phyloP scores from a whole-genome alignment of 2,329 filamentous ascomycete species.

The Chaetomium sp. region DNA sequence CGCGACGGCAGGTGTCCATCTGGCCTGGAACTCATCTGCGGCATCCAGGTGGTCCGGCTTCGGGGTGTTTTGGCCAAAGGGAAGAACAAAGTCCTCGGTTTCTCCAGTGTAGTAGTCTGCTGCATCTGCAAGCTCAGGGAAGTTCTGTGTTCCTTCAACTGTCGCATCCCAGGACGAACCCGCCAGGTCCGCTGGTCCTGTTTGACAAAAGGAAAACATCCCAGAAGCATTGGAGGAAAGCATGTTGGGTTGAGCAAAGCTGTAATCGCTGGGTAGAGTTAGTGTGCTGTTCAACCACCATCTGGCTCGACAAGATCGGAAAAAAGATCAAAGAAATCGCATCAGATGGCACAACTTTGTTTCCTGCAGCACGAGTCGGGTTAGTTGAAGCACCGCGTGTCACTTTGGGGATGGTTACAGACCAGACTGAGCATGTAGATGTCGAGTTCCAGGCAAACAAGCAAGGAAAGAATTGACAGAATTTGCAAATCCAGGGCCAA shows the following conservation, averaged over 20 bases:
- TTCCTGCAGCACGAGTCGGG: conserved; percentile 32
- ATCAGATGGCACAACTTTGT: conserved; percentile 51
- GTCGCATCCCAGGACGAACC: conserved; percentile 51
- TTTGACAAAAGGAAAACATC: conserved; percentile 54
- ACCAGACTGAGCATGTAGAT: conserved; percentile 28
- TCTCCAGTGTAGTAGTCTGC: conserved; percentile 46
- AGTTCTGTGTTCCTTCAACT: conserved; percentile 56
- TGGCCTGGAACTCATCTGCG: conserved; percentile 41
- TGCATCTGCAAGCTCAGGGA: conserved; percentile 46
- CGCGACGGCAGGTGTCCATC: conserved; percentile 40
- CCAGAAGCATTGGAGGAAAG: conserved; percentile 44
- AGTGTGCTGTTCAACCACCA: conserved; percentile 50
- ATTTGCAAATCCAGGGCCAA: conserved; percentile 4
- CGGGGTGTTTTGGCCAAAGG: conserved; percentile 50
- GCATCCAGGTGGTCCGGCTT: conserved; percentile 43
- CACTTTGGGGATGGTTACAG: conserved; percentile 30
- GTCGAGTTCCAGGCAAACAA: conserved; percentile 1
- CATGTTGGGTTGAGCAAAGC: conserved; percentile 47
- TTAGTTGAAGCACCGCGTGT: conserved; percentile 29
- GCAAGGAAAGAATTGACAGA: background rate
- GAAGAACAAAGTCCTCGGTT: conserved; percentile 48
- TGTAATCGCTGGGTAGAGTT: conserved; percentile 51
- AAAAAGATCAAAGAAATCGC: conserved; percentile 29
- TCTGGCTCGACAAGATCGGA: conserved; percentile 29
- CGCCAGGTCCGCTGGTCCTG: conserved; percentile 52